phyloP scores from a whole-genome alignment of 139 green algal species.

The Haematococcus lacustris region DNA sequence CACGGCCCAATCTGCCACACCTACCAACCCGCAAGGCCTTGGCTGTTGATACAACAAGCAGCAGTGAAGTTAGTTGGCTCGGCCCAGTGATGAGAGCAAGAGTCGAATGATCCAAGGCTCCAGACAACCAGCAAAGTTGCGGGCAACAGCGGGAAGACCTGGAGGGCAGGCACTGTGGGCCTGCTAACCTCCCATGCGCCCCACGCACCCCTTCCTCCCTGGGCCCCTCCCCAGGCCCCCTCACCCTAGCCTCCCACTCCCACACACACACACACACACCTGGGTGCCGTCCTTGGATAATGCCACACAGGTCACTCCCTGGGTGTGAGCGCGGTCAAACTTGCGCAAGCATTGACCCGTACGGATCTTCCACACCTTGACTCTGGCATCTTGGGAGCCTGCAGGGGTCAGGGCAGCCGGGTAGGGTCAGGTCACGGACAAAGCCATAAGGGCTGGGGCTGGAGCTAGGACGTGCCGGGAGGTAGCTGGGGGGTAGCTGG shows the following conservation, averaged over 20 bases:
- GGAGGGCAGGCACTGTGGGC: not conserved
- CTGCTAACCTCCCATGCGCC: not conserved
- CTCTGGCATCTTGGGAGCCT: conserved; percentile 65
- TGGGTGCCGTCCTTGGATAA: conserved; percentile 84
- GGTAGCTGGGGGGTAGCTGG: too few species aligned
- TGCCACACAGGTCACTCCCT: conserved; percentile 79
- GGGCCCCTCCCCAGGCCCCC: not conserved
- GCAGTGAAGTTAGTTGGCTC: too few species aligned
- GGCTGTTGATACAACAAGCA: too few species aligned
- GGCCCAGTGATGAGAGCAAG: too few species aligned
- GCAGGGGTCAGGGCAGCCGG: conserved; percentile 1
- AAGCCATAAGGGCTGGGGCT: too few species aligned
- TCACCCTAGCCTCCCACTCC: not conserved
- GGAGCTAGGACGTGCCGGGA: too few species aligned
- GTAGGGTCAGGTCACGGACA: too few species aligned
- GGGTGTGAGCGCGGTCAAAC: conserved; percentile 79
- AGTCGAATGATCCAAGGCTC: too few species aligned
- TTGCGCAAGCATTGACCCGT: conserved; percentile 85
- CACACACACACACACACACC: conserved; percentile 27
- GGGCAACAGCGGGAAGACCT: too few species aligned
- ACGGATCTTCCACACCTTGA: conserved; percentile 92
- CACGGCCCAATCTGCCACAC: too few species aligned
- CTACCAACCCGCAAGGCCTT: too few species aligned
- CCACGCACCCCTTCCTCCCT: not conserved
- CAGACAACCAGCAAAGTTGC: too few species aligned